Evolutionary conservation across 768 basidiomycete genomes (phyloP), one percentile per base, ranked within the genome.

Genomic region (Amanita exitialis): DNA sequence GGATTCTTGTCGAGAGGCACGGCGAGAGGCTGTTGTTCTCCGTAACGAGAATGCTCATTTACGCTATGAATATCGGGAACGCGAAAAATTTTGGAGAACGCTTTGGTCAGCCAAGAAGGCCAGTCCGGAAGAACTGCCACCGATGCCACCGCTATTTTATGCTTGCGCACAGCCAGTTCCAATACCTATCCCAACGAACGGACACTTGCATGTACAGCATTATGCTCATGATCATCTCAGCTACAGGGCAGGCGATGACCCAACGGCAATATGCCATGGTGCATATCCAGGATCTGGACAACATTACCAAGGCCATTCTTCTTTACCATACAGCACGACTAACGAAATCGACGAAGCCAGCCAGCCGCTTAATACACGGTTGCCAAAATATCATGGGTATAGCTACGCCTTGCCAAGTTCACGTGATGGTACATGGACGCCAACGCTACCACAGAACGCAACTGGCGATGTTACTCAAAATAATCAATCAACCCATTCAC

Each of bases 1-100:
- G 60, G 88, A 89, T 51, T 85, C 86, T 8, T 84, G 82, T 62
- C 75, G 83, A 54, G 82, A 86, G 56, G 71, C 82, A 44, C 77
- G 79, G 49, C 66, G 71, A 45, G 83, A 89, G 57, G 70, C 73
- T 34, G 64, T 67, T n/a, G 80, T 82, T 34, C 71, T 86, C 57
- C 76, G 74, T 45, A 78, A 81, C 57, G 82, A 90, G 55, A 85
- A 82, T 57, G 64, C 66, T 45, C 80, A 79, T 39, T 69, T 90
- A 20, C 77, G 76, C 47, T 76, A 78, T 52, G 81, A 84, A 61
- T 69, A 72, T 48, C 75, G 79, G 50, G 85, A 89, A 59, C 80
- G 84, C 39, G 88, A 90, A 68, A 83, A 77, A 59, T 75, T 80
- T 57, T 85, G 83, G 83, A 73, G 76, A 60, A 72, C 78, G 12